Base-by-base conservation (phyloP, 805 yeast genomes). In the Starmerella lactis-condensi region DNA sequence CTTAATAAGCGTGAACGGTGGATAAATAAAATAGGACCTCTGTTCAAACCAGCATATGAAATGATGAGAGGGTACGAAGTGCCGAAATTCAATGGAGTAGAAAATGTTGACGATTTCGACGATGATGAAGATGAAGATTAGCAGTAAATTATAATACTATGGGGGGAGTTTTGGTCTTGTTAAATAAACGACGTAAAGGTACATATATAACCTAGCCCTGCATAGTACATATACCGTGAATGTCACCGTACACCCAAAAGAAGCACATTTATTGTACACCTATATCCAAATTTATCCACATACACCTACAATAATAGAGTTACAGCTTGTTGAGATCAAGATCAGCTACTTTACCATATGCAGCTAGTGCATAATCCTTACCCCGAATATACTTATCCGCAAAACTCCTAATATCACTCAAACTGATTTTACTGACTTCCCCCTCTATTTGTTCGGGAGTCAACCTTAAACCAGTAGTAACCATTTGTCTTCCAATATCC, bases 401-500 rank as follows among this genome's bases (percentile, higher is more conserved):
- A 92, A 95, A 91, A 39, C 65, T 61, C 22, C 75, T 66, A 26
- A 89, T 78, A 52, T 82, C 95, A 23, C 70, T 65, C 46, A 68
- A 73, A 7, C 79, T 67, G 39, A 89, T 77, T 28, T 65, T 60
- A 44, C 81, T 82, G 10, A 89, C 89, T 37, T 75, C 67, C 35
- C 65, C 62, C 47, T 75, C 75, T 9, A 74, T 73, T 41, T 73
- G 79, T 48, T 72, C 76, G 4, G 89, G 82, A 5, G 75, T 56
- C 41, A 74, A 60, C 44, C 81, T 61, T 45, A 58, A 65, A 19
- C 98, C 98, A 3, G 96, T 83, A 32, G 94, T 85, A 26, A 89
- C 93, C 34, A 89, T 63, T 54, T 89, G 98, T 56, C 98, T 73
- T 17, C 98, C 98, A 45, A 89, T 81, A 55, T 89, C 96, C 57